phyloP scores from a whole-genome alignment of 176 grass and related monocot species.

The barley (Hordeum vulgare) region DNA sequence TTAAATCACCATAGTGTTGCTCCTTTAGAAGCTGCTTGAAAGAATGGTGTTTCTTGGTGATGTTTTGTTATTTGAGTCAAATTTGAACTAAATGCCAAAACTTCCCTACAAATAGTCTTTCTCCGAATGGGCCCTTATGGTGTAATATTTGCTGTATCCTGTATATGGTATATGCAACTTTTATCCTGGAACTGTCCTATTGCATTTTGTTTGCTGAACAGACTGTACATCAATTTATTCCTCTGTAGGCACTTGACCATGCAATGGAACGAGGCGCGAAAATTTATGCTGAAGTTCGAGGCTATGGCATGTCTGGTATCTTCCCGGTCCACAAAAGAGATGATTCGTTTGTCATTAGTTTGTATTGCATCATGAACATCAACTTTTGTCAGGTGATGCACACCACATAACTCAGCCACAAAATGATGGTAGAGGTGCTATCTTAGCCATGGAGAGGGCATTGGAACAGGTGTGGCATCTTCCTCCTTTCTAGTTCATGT shows the following conservation, averaged over 20 bases:
- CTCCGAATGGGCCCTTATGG: background rate
- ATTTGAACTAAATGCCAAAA: background rate
- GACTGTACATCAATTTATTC: background rate
- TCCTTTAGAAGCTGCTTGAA: background rate
- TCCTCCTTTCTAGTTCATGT: background rate
- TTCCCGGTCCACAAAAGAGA: constrained; percentile 5
- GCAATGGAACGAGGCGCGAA: constrained; percentile 67
- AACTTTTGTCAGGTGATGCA: constrained; percentile 65
- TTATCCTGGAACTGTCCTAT: background rate
- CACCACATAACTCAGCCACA: constrained; percentile 95
- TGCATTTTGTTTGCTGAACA: constrained; percentile 10
- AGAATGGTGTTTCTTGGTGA: background rate
- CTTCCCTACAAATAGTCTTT: background rate
- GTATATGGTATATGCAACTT: background rate
- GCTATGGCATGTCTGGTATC: constrained; percentile 92
- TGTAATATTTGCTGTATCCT: background rate
- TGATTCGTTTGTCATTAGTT: background rate
- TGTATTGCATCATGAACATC: background rate
- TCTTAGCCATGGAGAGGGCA: constrained; percentile 80
- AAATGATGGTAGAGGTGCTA: constrained; percentile 68
- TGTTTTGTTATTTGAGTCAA: background rate
- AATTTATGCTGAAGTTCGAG: constrained; percentile 93
- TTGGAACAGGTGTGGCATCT: constrained; percentile 52
- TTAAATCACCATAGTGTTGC: background rate
- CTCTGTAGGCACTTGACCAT: constrained; percentile 70